These are phyloP conservation scores for Ajuga reptans DNA, from an alignment of 305 asterid genomes.

Conservation along the genomic window DNA sequence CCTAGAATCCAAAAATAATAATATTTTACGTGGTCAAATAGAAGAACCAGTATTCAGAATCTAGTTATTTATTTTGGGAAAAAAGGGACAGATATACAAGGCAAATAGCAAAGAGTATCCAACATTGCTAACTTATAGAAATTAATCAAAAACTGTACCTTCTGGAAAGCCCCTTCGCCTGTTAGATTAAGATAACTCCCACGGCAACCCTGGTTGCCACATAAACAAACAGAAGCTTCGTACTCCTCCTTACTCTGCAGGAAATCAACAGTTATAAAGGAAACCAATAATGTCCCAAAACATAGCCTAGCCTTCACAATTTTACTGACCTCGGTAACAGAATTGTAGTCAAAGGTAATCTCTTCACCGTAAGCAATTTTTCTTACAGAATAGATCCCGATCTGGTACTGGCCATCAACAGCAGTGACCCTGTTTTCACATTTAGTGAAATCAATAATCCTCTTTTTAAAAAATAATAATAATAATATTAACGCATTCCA, in stretches of 20 bases:
- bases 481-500: neutral
- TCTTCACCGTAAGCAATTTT: constrained; percentile 95
- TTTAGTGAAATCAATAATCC: constrained; percentile 19
- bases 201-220: constrained; percentile 98
- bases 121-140: constrained; percentile 11
- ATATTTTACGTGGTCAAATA: constrained; percentile 12
- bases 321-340: constrained; percentile 88
- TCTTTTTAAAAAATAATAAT: neutral
- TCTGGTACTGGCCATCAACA: constrained; percentile 96
- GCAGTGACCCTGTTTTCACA: constrained; percentile 80
- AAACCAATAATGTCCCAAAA: constrained; percentile 3
- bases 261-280: constrained; percentile 23
- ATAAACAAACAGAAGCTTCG: constrained; percentile 96
- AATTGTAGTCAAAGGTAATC: constrained; percentile 91
- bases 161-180: constrained; percentile 94
- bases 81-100: neutral
- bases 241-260: constrained; percentile 97
- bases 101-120: neutral
- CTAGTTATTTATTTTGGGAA: neutral
- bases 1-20: constrained; percentile 41
- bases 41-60: constrained; percentile 17
- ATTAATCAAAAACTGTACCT: constrained; percentile 41
- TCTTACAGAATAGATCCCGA: constrained; percentile 86
- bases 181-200: constrained; percentile 93
- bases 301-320: constrained; percentile 10